Evolutionary conservation across 306 rosid genomes (phyloP), one percentile per base, ranked within the genome.

Genomic region (Mimosa bimucronata): DNA sequence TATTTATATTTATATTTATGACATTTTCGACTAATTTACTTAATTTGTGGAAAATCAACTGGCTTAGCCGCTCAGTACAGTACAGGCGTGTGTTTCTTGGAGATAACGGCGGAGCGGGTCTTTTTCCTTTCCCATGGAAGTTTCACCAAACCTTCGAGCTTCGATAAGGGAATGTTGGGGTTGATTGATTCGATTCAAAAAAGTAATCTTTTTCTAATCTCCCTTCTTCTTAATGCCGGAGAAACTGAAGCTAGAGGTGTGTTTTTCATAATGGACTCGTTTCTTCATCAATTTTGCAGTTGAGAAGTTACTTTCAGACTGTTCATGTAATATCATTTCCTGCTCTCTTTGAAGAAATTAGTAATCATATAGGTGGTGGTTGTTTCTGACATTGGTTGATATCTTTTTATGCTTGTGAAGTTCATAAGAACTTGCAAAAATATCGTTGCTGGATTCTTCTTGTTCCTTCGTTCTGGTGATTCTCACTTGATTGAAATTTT

Each of bases 251-350:
- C 46, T 60, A 30, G 78, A 48, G 53, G 21, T 46, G 75, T 67
- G 11, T 40, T 78, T 41, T 46, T 82, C 57, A 40, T 48, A 8
- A 25, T 40, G 16, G 52, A 31, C 44, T 67, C 31, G 52, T 21
- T 31, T 67, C 19, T 41, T 23, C 16, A 41, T 41, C 3, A 69
- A 18, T 25, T 41, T 69, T 42, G n/a, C n/a, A 3, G 66, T 29
- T 18, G 2, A 55, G 66, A 80, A 76, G 70, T 77, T 73, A 74
- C 80, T 86, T 42, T 66, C 53, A 53, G 77, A 25, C n/a, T 52
- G 67, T 21, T 44, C 19, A 10, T 34, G n/a, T n/a, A n/a, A n/a
- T n/a, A n/a, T n/a, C n/a, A n/a, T n/a, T n/a, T n/a, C n/a, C n/a
- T 25, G 8, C 7, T 71, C 73, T 80, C 50, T 79, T 25, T 48